Conservation (phyloP, 192 early-diverging fungal species). For the Thoreauomyces humboldtii region DNA sequence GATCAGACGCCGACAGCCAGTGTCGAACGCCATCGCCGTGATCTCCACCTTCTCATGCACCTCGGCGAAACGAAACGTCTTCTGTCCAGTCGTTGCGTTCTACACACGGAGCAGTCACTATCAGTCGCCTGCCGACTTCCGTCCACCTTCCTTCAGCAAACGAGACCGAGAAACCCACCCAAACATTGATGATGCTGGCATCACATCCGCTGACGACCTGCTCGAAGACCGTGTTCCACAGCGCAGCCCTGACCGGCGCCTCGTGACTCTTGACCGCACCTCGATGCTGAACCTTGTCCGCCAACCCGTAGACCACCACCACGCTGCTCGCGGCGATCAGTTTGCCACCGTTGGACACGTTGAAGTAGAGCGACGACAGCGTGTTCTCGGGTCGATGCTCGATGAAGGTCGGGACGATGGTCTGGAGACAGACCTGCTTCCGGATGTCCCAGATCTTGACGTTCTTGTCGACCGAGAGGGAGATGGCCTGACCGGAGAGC, state of each 20-base stretch:
- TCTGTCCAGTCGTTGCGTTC: constrained; percentile 44
- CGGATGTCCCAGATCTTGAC: constrained; percentile 59
- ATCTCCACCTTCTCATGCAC: constrained; percentile 49
- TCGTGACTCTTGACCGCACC: constrained; percentile 40
- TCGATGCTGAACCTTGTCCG: constrained; percentile 24
- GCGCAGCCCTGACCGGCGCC: constrained; percentile 38
- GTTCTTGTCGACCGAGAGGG: constrained; percentile 43
- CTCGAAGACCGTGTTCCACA: constrained; percentile 49
- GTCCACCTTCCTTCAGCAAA: too few species aligned
- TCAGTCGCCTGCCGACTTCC: background rate
- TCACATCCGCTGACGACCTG: constrained; percentile 49
- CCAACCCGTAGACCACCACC: constrained; percentile 35
- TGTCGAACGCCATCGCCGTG: constrained; percentile 53
- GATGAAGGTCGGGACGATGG: constrained; percentile 23
- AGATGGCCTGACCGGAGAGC: constrained; percentile 42
- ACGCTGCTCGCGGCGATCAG: constrained; percentile 33
- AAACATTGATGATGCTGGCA: constrained; percentile 51
- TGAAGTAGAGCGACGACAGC: constrained; percentile 41
- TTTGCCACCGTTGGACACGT: constrained; percentile 15
- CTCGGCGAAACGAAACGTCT: constrained; percentile 46
- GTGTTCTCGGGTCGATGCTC: constrained; percentile 38
- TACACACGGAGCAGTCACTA: background rate
- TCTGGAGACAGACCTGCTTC: constrained; percentile 52
- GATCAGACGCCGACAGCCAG: constrained; percentile 39
- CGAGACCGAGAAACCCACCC: constrained; percentile 46